A percentile compares a stretch with the other conserved stretches of the same genome.
Conservation (phyloP, 2,329 filamentous ascomycete genomes). For the Daldinia sp. region DNA sequence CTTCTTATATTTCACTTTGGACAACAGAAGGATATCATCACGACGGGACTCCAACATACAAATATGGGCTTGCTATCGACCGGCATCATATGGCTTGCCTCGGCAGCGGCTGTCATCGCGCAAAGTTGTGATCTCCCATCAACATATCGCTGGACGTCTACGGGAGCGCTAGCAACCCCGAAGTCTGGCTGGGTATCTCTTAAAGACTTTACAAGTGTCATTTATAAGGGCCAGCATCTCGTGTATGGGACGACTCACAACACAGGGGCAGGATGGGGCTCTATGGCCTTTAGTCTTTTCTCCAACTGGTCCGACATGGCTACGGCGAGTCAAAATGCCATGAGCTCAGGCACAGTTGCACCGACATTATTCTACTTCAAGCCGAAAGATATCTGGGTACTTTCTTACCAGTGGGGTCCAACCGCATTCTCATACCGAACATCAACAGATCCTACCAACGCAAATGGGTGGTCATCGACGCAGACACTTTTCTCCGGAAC, state of each 20-base stretch:
- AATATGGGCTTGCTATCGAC: constrained; percentile 12
- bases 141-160: constrained; percentile 67
- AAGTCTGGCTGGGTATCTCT: constrained; percentile 67
- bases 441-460: constrained; percentile 67
- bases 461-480: constrained; percentile 66
- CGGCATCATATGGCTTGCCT: constrained; percentile 38
- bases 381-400: constrained; percentile 72
- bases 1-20: neutral
- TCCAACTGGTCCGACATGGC: constrained; percentile 65
- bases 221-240: constrained; percentile 69
- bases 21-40: constrained; percentile 14
- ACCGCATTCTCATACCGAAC: constrained; percentile 71
- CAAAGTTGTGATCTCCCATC: constrained; percentile 64
- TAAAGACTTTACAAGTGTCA: constrained; percentile 71
- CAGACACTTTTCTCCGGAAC: constrained; percentile 68
- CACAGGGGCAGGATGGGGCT: constrained; percentile 62
- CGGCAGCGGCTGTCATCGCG: constrained; percentile 37
- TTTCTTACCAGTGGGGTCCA: constrained; percentile 74
- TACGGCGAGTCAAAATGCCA: constrained; percentile 64
- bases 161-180: constrained; percentile 62
- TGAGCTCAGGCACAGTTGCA: constrained; percentile 63
- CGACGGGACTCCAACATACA: constrained; percentile 27
- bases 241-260: constrained; percentile 69
- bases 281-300: constrained; percentile 69
- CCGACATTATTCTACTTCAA: constrained; percentile 73